phyloP scores from a whole-genome alignment of 2,329 filamentous ascomycete species.

The Fusarium brachygibbosum region DNA sequence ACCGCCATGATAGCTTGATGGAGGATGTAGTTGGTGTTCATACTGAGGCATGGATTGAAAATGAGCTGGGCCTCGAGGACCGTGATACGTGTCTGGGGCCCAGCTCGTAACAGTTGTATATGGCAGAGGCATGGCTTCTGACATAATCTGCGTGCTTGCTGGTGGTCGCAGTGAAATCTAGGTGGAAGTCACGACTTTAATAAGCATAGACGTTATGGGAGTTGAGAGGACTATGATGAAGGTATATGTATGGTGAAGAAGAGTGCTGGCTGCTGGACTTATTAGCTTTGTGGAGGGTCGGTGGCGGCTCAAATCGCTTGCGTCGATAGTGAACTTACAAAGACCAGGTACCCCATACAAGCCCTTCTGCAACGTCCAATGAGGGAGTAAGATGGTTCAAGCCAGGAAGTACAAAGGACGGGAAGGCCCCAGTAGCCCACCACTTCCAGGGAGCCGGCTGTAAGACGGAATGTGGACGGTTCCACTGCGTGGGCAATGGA shows the following conservation, averaged over 20 bases:
- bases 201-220: slow-evolving; percentile 40
- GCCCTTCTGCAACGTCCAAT: slow-evolving; percentile 36
- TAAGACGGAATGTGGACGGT: slow-evolving; percentile 47
- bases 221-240: slow-evolving; percentile 27
- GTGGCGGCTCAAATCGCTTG: slow-evolving; percentile 43
- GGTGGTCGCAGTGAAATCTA: slow-evolving; percentile 32
- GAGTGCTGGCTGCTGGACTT: slow-evolving; percentile 32
- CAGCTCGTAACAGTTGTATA: slow-evolving; percentile 38
- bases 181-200: slow-evolving; percentile 37
- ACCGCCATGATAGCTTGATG: slow-evolving; percentile 42
- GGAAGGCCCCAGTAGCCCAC: slow-evolving; percentile 42
- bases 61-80: slow-evolving; percentile 40
- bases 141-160: slow-evolving; percentile 45
- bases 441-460: slow-evolving; percentile 45
- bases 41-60: slow-evolving; percentile 49
- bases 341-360: slow-evolving; percentile 34
- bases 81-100: slow-evolving; percentile 39
- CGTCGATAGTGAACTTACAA: slow-evolving; percentile 48
- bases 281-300: slow-evolving; percentile 29
- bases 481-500: slow-evolving; percentile 42
- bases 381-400: slow-evolving; percentile 30
- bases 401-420: slow-evolving; percentile 36
- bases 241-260: slow-evolving; percentile 29
- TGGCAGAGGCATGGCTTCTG: slow-evolving; percentile 47
- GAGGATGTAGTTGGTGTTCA: slow-evolving; percentile 47